phyloP scores from a whole-genome alignment of 805 yeast genomes.

The Candida patagonica region DNA sequence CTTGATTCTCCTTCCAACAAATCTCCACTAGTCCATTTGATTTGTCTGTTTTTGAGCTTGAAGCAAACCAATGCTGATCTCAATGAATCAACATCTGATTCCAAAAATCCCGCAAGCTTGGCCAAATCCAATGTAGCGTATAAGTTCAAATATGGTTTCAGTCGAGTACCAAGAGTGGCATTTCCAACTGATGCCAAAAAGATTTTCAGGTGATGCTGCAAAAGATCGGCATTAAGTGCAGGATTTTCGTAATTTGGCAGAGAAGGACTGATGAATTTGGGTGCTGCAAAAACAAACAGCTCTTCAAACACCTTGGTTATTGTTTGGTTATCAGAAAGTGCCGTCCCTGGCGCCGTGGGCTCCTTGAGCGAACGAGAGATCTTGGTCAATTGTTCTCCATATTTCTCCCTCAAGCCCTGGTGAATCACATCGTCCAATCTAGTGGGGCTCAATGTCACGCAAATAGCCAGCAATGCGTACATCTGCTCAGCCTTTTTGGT shows the following conservation, averaged over 20 bases:
- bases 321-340: not conserved
- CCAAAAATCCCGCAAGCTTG: constrained; percentile 33
- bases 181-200: constrained; percentile 36
- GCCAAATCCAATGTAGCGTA: constrained; percentile 38
- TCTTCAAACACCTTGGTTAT: constrained; percentile 35
- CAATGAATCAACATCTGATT: constrained; percentile 30
- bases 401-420: constrained; percentile 37
- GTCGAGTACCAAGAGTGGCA: constrained; percentile 31
- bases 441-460: constrained; percentile 38
- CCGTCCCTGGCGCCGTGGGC: constrained; percentile 15
- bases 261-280: constrained; percentile 39
- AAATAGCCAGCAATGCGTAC: constrained; percentile 40
- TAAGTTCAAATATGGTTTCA: constrained; percentile 38
- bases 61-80: constrained; percentile 34
- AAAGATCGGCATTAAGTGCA: constrained; percentile 31
- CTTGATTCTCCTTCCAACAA: constrained; percentile 34
- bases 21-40: constrained; percentile 33
- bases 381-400: constrained; percentile 36
- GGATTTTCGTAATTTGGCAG: constrained; percentile 28
- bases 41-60: constrained; percentile 38
- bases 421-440: constrained; percentile 38
- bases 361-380: constrained; percentile 37
- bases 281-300: constrained; percentile 38
- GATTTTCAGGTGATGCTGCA: constrained; percentile 34
- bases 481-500: constrained; percentile 42